phyloP scores from a whole-genome alignment of 1,139 yeast species.

The Meyerozyma carpophila region DNA sequence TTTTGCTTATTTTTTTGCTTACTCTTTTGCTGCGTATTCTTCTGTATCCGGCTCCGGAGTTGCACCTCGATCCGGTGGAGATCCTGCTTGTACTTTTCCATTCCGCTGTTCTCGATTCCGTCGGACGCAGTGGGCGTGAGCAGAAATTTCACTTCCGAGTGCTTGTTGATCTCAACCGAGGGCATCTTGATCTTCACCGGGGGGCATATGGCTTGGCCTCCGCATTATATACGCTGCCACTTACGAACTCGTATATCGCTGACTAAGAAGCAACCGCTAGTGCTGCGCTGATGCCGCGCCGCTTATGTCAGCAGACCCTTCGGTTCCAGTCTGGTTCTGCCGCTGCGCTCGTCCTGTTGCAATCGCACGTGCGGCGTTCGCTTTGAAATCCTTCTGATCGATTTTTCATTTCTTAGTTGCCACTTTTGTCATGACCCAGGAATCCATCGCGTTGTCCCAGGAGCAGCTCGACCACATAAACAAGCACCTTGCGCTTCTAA shows the following conservation, averaged over 20 bases:
- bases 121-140: background rate
- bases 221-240: too few relatives aligned
- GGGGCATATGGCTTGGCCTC: too few relatives aligned
- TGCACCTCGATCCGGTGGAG: background rate
- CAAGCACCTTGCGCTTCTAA: conserved; percentile 44
- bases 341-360: background rate
- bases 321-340: too few relatives aligned
- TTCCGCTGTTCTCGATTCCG: background rate
- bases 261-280: too few relatives aligned
- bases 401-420: background rate
- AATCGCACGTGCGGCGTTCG: background rate
- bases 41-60: background rate
- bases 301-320: too few relatives aligned
- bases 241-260: too few relatives aligned
- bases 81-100: background rate
- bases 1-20: too few relatives aligned
- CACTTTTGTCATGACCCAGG: background rate
- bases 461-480: conserved; percentile 61
- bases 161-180: background rate
- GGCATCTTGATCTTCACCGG: background rate
- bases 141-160: background rate
- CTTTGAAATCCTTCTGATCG: background rate
- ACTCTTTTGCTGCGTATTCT: too few relatives aligned
- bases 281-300: too few relatives aligned
- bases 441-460: conserved; percentile 28